phyloP scores from a whole-genome alignment of 192 early-diverging fungal species.

The Endogone sp. region DNA sequence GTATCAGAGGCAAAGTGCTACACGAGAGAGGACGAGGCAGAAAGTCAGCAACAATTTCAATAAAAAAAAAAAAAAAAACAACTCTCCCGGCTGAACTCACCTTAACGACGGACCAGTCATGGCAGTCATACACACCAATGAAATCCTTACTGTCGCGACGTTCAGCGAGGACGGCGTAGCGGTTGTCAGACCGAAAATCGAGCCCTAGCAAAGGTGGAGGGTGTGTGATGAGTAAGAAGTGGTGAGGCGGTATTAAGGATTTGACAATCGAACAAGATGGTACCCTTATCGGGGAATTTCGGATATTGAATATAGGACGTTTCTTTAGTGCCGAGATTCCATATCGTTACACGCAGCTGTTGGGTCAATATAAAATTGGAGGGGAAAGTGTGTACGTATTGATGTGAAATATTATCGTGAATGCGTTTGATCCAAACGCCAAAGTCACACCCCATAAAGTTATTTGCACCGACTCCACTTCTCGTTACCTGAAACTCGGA shows the following conservation, averaged over 20 bases:
- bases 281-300: conserved; percentile 59
- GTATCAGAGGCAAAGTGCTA: conserved; percentile 71
- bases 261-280: not conserved
- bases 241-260: not conserved
- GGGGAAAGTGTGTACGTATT: not conserved
- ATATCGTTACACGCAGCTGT: conserved; percentile 61
- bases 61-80: not conserved
- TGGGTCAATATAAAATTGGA: not conserved
- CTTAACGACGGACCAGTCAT: conserved; percentile 60
- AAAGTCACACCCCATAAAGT: conserved; percentile 8
- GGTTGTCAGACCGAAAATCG: conserved; percentile 50
- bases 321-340: conserved; percentile 55
- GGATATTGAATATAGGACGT: conserved; percentile 64
- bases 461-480: not conserved
- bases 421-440: not conserved
- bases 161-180: conserved; percentile 59
- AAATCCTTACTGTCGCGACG: conserved; percentile 60
- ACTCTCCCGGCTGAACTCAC: conserved; percentile 31
- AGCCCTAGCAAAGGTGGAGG: not conserved
- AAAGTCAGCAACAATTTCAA: not conserved
- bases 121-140: conserved; percentile 58
- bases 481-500: conserved; percentile 50
- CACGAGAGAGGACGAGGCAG: not conserved
- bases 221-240: not conserved
- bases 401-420: conserved; percentile 17